Evolutionary conservation across 139 green algal genomes (phyloP), one percentile per base, ranked within the genome.

Genomic region (Asterochloris erici): DNA sequence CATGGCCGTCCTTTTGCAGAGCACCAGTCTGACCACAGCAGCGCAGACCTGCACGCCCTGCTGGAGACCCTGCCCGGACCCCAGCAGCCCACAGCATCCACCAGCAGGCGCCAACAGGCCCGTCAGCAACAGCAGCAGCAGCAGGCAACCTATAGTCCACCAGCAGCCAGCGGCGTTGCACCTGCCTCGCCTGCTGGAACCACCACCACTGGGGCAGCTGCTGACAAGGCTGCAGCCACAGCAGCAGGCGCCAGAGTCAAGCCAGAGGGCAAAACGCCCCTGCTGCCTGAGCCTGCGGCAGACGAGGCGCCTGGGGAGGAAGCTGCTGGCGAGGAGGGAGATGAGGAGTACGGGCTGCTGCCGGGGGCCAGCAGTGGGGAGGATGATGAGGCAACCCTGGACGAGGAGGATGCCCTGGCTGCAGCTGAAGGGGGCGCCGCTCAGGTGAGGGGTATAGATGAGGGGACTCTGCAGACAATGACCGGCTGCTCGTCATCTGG

Each of bases 311-410:
- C 6, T 54, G 38, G 38, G 38, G 38, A 54, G 38, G 38, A 54
- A 2, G 6, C 38, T 54, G 38, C 38, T 54, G 76, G 74, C 13
- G 21, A 69, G 38, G 68, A 61, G 19, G 54, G 68, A 54, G 68
- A 61, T 78, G 79, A 26, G 47, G 84, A 87, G 24, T 82, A 63
- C 16, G 78, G 64, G 29, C 62, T 79, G 79, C 73, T 85, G 79
- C 76, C 54, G 63, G 69, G 13, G 84, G 88, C 28, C 86, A 87
- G 11, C 23, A 47, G 23, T 24, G 87, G 87, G 17, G 89, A 84
- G n/a, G 88, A 95, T 79, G 94, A 97, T 76, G 94, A 97, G 87
- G 83, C 68, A 23, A 96, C 93, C 9, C 85, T 96, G 64, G 93
- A 96, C 68, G 93, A 94, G 81, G 92, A 96, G 79, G 92, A 93